These are phyloP conservation scores for Cytidiella melzeri DNA, from an alignment of 768 basidiomycete species.

Conservation along the genomic window DNA sequence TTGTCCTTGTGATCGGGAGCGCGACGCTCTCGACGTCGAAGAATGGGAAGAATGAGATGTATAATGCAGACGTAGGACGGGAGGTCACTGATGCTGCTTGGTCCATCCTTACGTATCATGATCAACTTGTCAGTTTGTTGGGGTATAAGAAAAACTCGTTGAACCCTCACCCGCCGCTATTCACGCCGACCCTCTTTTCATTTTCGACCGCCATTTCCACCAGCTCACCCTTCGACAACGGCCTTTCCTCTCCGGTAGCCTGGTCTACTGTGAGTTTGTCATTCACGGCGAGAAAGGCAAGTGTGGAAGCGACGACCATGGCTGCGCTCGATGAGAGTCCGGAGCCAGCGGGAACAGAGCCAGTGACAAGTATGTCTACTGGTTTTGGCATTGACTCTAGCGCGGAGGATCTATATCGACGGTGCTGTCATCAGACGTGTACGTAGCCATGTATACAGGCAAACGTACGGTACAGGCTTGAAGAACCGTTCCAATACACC, in stretches of 20 bases:
- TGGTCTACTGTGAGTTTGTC: constrained; percentile 41
- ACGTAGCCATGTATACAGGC: too few relatives aligned
- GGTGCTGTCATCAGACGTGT: too few relatives aligned
- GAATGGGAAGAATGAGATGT: constrained; percentile 76
- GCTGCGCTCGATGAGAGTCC: constrained; percentile 87
- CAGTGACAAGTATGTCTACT: constrained; percentile 63
- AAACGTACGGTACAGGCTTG: constrained; percentile 6
- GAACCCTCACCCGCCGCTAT: constrained; percentile 62
- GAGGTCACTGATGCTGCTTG: constrained; percentile 86
- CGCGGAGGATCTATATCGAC: too few relatives aligned
- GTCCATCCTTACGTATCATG: constrained; percentile 57
- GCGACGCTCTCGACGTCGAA: constrained; percentile 62
- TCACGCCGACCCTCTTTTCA: constrained; percentile 80
- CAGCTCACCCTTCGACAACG: constrained; percentile 60
- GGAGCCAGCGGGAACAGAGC: constrained; percentile 80
- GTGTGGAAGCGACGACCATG: constrained; percentile 82
- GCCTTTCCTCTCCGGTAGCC: background rate
- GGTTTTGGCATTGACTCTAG: background rate
- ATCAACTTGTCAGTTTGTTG: background rate
- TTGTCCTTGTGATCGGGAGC: constrained; percentile 40
- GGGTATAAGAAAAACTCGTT: background rate
- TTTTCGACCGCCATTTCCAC: constrained; percentile 80
- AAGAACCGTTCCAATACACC: constrained; percentile 35
- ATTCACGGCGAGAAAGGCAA: constrained; percentile 76
- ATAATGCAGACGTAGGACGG: constrained; percentile 61